phyloP scores from a whole-genome alignment of 2,329 filamentous ascomycete species.

The Huntiella abstrusa region DNA sequence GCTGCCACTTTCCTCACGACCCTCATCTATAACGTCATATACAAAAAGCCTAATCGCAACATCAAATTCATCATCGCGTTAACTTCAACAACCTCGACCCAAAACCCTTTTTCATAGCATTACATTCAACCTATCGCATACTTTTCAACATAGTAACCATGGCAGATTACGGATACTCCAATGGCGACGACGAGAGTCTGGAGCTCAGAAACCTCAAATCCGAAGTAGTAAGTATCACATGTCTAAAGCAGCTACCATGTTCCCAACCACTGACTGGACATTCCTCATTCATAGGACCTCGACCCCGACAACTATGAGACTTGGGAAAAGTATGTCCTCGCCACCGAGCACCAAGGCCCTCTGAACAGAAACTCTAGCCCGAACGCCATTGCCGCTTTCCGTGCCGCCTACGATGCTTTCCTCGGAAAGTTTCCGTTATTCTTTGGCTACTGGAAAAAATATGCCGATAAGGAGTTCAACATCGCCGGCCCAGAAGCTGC shows the following conservation, averaged over 20 bases:
- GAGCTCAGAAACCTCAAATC: slow-evolving; percentile 62
- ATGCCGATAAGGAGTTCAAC: slow-evolving; percentile 91
- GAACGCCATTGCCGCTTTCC: slow-evolving; percentile 70
- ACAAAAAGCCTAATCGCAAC: not conserved
- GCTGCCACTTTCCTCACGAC: too few relatives aligned
- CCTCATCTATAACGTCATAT: not conserved
- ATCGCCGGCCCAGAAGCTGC: slow-evolving; percentile 93
- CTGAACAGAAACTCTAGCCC: slow-evolving; percentile 94
- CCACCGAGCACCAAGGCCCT: slow-evolving; percentile 78
- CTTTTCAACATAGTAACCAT: slow-evolving; percentile 1
- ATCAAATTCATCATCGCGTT: not conserved
- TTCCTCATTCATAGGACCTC: slow-evolving; percentile 25
- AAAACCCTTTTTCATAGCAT: not conserved
- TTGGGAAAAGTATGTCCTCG: slow-evolving; percentile 83
- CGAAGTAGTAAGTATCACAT: slow-evolving; percentile 47
- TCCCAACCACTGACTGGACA: not conserved
- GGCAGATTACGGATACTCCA: slow-evolving; percentile 8
- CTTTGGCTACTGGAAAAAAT: slow-evolving; percentile 99
- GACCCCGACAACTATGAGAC: slow-evolving; percentile 83
- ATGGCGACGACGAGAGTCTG: slow-evolving; percentile 53
- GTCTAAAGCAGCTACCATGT: not conserved
- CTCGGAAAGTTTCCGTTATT: slow-evolving; percentile 86
- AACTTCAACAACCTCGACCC: not conserved
- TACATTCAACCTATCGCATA: not conserved
- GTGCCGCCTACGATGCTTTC: slow-evolving; percentile 80